A percentile compares a stretch with the other conserved stretches of the same genome.
These are phyloP conservation scores for Colletotrichum filicis DNA, from an alignment of 2,329 filamentous ascomycete genomes.

Conservation along the genomic window DNA sequence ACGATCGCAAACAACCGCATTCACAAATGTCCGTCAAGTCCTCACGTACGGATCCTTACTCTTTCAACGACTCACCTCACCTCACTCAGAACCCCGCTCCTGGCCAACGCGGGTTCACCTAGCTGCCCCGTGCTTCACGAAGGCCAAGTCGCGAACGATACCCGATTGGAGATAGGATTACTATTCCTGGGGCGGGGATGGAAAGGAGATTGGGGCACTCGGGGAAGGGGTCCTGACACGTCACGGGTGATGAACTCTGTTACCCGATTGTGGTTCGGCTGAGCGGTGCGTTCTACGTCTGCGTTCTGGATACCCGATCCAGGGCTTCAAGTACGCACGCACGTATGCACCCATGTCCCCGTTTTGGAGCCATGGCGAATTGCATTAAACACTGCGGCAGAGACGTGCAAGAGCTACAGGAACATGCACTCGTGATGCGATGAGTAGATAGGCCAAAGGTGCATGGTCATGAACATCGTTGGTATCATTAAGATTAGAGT, in stretches of 20 bases:
- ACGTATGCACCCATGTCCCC: too few relatives aligned
- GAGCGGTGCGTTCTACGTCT: not conserved
- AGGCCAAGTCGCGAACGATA: conserved; percentile 13
- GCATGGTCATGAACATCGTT: conserved; percentile 18
- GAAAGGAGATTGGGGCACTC: not conserved
- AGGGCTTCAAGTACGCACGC: not conserved
- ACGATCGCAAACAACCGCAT: too few relatives aligned
- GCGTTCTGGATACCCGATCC: not conserved
- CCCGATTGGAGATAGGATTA: not conserved
- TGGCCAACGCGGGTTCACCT: not conserved
- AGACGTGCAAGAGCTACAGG: not conserved
- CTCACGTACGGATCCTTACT: too few relatives aligned
- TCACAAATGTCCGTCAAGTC: too few relatives aligned
- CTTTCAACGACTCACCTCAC: not conserved
- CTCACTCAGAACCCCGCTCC: too few relatives aligned
- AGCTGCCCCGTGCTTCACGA: not conserved
- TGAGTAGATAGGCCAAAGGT: too few relatives aligned
- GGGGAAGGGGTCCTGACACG: not conserved
- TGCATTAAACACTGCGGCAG: too few relatives aligned
- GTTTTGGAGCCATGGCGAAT: not conserved
- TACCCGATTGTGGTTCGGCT: not conserved
- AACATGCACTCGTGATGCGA: not conserved
- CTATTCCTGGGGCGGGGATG: too few relatives aligned
- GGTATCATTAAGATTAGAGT: conserved; percentile 29
- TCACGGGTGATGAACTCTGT: not conserved